Evolutionary conservation across 495 filamentous ascomycete species (phyloP).

Genomic region (Geoglossum glabrum): DNA sequence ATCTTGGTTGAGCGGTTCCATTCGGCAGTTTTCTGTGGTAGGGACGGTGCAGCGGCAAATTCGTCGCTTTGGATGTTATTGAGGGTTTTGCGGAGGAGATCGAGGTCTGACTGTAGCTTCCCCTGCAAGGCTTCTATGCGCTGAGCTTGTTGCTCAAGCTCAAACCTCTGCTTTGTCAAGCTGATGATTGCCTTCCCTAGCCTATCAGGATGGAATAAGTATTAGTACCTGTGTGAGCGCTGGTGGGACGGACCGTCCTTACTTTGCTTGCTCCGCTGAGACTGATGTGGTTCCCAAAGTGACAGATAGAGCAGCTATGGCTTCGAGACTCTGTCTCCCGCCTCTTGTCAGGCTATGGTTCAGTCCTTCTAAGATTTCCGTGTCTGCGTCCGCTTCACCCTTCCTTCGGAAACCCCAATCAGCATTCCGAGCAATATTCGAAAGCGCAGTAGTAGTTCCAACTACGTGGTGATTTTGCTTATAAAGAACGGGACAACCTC

Average conservation of each 20-base stretch:
- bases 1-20: slow-evolving; percentile 40
- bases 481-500: slow-evolving; percentile 11
- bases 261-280: slow-evolving; percentile 9
- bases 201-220: background rate
- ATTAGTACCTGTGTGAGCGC: background rate
- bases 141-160: slow-evolving; percentile 9
- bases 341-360: slow-evolving; percentile 12
- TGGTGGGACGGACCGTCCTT: background rate
- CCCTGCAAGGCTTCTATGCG: slow-evolving; percentile 10
- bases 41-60: slow-evolving; percentile 29
- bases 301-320: slow-evolving; percentile 16
- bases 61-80: slow-evolving; percentile 15
- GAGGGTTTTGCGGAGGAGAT: slow-evolving; percentile 17
- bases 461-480: background rate
- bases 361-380: slow-evolving; percentile 9
- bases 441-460: background rate
- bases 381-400: slow-evolving; percentile 3
- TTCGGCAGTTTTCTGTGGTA: slow-evolving; percentile 39
- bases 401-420: slow-evolving; percentile 1
- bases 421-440: background rate
- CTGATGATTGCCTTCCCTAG: slow-evolving; percentile 10
- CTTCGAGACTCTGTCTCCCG: slow-evolving; percentile 12
- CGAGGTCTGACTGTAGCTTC: slow-evolving; percentile 15
- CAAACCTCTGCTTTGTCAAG: slow-evolving; percentile 11
- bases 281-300: slow-evolving; percentile 11